phyloP scores from a whole-genome alignment of 2,329 filamentous ascomycete species.

The Sporothrix inflata region DNA sequence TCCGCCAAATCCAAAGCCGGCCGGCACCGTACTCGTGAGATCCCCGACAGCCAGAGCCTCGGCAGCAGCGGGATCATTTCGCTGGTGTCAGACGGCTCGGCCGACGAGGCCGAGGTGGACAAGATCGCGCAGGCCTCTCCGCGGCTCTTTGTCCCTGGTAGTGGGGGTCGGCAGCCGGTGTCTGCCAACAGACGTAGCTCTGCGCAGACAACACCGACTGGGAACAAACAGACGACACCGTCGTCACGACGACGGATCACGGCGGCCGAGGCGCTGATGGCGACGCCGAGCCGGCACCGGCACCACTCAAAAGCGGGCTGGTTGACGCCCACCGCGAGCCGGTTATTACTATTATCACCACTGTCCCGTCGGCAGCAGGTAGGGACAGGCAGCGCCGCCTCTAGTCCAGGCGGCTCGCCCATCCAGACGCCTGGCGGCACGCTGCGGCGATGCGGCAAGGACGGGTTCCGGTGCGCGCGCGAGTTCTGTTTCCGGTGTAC shows the following conservation, averaged over 20 bases:
- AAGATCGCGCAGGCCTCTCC: background rate
- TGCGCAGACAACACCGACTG: background rate
- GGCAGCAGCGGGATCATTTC: constrained; percentile 45
- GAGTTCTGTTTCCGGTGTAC: constrained; percentile 63
- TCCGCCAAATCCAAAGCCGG: background rate
- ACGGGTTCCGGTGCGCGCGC: constrained; percentile 58
- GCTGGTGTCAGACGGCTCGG: constrained; percentile 44
- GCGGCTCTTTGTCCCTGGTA: background rate
- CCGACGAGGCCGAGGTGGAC: constrained; percentile 5
- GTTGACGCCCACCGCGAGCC: background rate
- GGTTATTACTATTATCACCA: constrained; percentile 24
- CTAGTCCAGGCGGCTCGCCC: constrained; percentile 36
- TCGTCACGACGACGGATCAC: constrained; percentile 3
- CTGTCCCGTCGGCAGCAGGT: background rate
- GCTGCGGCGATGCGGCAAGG: constrained; percentile 56
- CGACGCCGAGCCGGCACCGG: constrained; percentile 42
- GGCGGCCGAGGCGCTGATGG: constrained; percentile 5
- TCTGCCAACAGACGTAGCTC: background rate
- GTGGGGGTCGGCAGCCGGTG: background rate
- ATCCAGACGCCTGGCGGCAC: constrained; percentile 56
- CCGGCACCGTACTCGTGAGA: background rate
- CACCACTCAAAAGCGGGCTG: background rate
- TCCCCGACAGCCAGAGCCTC: constrained; percentile 23
- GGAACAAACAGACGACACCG: background rate
- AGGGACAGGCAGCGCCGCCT: background rate